Base-by-base conservation (phyloP, 257 asterid genomes). In the Fraxinus americana region DNA sequence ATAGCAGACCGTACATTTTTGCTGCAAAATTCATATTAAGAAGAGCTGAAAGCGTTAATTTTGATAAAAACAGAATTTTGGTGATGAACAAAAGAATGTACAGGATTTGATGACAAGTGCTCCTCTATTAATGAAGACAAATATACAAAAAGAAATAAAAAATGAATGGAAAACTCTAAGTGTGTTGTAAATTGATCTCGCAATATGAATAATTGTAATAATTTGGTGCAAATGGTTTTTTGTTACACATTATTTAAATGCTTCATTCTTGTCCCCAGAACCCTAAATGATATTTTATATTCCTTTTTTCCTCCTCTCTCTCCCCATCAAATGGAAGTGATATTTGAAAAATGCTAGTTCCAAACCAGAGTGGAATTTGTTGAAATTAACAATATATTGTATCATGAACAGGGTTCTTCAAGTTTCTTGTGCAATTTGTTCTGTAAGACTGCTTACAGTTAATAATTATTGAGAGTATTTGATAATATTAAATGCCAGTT, bases 1-100 rank as follows among this genome's bases (percentile, higher is more conserved):
- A n/a, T 9, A 75, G 69, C 76, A 75, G 74, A 48, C 38, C 72
- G 73, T 48, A 59, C 75, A 79, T 72, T 14, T 75, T 34, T 70
- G 68, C 30, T 30, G 79, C 70, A 79, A 76, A 71, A 41, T 54
- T 76, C 59, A 59, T 80, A 38, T 25, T 43, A 38, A 35, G 71
- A 65, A 48, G 63, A 69, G 68, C 81, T 48, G 30, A 61, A 59
- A 39, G 73, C 9, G 36, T 76, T 73, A 45, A 27, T 71, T 59
- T 21, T 59, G 67, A 63, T 10, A 63, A 63, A 11, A 63, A 63
- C 6, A 8, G 17, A 63, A 23, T 23, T 63, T 63, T 63, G 34
- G 12, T 11, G 69, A 63, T 25, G 25, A 54, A 25, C 35, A 25
- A 25, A 63, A 63, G 69, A 63, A 63, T 25, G 7, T 25, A 11